Evolutionary conservation across 768 basidiomycete genomes (phyloP), one percentile per base, ranked within the genome.

Genomic region (Leccinum longicurvipes): DNA sequence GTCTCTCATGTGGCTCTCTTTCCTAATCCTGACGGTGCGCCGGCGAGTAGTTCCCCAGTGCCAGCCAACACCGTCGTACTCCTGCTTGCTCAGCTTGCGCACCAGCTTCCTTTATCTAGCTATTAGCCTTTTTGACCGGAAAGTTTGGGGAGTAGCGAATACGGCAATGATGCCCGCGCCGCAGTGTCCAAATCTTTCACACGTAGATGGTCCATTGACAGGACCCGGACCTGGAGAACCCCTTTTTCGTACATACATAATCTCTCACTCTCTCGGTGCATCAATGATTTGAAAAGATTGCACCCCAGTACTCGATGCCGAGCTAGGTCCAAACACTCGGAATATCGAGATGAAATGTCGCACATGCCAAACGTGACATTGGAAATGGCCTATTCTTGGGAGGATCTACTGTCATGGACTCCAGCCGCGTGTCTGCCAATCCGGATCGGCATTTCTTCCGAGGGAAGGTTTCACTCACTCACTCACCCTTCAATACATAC

Each of bases 331-430:
- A n/a, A 41, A 36, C 17, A 36, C 34, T 36, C 34, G 34, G 34
- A 36, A 39, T n/a, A 28, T 45, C 53, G 50, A 63, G 24, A 60
- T 56, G 48, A 44, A 24, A 52, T 9, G 28, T 50, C 24, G 39
- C 62, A 62, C 57, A 53, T 65, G 57, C n/a, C n/a, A n/a, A 60
- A 59, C 46, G 11, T 23, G 45, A 46, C 53, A 50, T 62, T 60
- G 63, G 56, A 58, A 62, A 60, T 67, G 25, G 4, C 19, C 56
- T 56, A 57, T 53, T 66, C 56, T 54, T 51, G 55, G 60, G 47
- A 39, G 41, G 53, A 63, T 63, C 61, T 62, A 42, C 52, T 63
- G 52, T 28, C 57, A 55, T 63, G 51, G 48, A 45, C 4, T 39
- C 53, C 32, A 44, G 19, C 39, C n/a, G 19, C 39, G 39, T n/a